These are phyloP conservation scores for Hypoxylon perforatum DNA, from an alignment of 495 filamentous ascomycete species.

Conservation along the genomic window DNA sequence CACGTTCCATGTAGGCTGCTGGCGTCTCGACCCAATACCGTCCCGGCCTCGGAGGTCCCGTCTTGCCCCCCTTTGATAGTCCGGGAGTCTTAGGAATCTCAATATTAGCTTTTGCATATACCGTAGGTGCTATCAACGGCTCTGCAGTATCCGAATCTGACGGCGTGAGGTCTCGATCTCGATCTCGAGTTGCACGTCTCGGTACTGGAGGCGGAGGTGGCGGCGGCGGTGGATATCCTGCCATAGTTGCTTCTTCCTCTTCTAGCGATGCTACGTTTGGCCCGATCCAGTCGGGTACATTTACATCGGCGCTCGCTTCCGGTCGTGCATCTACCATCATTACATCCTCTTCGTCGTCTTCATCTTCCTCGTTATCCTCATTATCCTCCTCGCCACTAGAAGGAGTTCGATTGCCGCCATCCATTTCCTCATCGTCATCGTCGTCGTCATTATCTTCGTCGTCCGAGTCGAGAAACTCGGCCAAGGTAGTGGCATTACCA, in stretches of 20 bases:
- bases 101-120: conserved; percentile 64
- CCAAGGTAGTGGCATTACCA: conserved; percentile 31
- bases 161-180: conserved; percentile 66
- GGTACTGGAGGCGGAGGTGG: conserved; percentile 61
- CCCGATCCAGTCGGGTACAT: conserved; percentile 57
- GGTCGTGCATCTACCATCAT: conserved; percentile 58
- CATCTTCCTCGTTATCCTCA: conserved; percentile 58
- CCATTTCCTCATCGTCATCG: conserved; percentile 56
- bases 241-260: conserved; percentile 76
- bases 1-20: conserved; percentile 65
- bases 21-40: conserved; percentile 90
- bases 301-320: conserved; percentile 68
- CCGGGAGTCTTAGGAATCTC: conserved; percentile 69
- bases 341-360: conserved; percentile 63
- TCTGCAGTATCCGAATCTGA: conserved; percentile 70
- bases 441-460: conserved; percentile 61
- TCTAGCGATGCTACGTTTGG: conserved; percentile 53
- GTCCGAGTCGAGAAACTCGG: conserved; percentile 51
- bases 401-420: conserved; percentile 46
- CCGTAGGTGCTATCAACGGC: conserved; percentile 64
- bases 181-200: conserved; percentile 55
- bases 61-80: conserved; percentile 44
- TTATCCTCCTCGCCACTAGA: conserved; percentile 57
- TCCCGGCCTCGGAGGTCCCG: conserved; percentile 63
- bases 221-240: conserved; percentile 73